A percentile compares a stretch with the other conserved stretches of the same genome.
phyloP scores from a whole-genome alignment of 2,329 filamentous ascomycete genomes.

The Apiospora kogelbergensis region DNA sequence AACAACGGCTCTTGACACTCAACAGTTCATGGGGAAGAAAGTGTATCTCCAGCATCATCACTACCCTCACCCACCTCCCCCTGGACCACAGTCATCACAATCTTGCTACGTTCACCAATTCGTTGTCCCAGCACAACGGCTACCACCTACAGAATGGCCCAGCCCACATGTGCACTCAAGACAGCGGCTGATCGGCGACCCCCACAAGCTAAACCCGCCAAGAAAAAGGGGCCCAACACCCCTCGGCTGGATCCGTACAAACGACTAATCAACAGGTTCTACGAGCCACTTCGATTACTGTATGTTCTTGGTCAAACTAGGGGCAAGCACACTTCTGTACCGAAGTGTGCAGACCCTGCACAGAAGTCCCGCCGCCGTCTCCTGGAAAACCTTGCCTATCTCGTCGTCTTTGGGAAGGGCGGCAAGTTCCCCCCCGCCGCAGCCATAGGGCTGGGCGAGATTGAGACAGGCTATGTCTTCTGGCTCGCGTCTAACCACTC shows the following conservation, averaged over 20 bases:
- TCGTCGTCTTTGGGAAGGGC: constrained; percentile 48
- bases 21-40: not conserved
- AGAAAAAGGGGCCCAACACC: not conserved
- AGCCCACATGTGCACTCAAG: not conserved
- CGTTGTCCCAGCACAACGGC: not conserved
- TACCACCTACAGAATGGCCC: not conserved
- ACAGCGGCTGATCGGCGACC: not conserved
- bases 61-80: not conserved
- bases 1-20: too few species aligned
- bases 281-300: constrained; percentile 38
- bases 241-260: not conserved
- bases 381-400: constrained; percentile 39
- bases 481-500: constrained; percentile 44
- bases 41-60: not conserved
- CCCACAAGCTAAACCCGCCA: not conserved
- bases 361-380: constrained; percentile 28
- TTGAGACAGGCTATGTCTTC: constrained; percentile 32
- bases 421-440: constrained; percentile 39
- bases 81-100: not conserved
- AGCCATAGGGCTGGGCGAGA: constrained; percentile 42
- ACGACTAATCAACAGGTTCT: constrained; percentile 30
- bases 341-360: not conserved
- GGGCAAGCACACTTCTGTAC: constrained; percentile 23
- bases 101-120: not conserved
- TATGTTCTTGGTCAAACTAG: constrained; percentile 32